Base-by-base conservation (phyloP, 1,284 basidiomycete species). In the Coniferiporia sulphurascens region DNA sequence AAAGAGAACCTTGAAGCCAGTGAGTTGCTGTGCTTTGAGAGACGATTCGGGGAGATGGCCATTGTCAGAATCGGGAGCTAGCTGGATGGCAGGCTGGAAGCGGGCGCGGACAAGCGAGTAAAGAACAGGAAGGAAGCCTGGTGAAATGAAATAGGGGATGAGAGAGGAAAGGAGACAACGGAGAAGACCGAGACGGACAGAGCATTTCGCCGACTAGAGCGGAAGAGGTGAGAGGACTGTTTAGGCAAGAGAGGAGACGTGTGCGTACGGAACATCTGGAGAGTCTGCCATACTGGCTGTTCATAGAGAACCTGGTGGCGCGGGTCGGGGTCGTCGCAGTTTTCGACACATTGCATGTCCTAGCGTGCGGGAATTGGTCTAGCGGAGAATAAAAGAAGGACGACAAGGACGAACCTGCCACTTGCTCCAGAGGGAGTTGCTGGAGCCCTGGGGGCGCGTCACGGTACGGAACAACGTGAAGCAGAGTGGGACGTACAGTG, bases 331-430 rank as follows among this genome's bases (percentile, higher is more conserved):
- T 87, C 82, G 60, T 73, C 68, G 70, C 93, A 96, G 72, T 94
- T 89, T 80, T 94, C 93, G 56, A 95, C 93, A 69, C 93, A 96
- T 85, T 95, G 91, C 89, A 93, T 94, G 71, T 95, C 93, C 86
- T 93, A 44, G 45, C 36, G 35, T 10, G 38, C 38, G 43, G 35
- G 15, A 19, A 13, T 32, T 53, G 43, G 36, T 19, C 17, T 36
- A 12, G 66, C 59, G 36, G 17, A 27, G 17, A 50, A 17, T 48
- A 48, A 58, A 15, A 41, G 7, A 62, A 17, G 57, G 63, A 55
- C 34, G 65, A 61, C 61, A 27, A 45, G 52, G 50, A 70, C 77
- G 66, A 64, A 76, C 87, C 86, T 90, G 88, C 80, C 81, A 91
- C 72, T 91, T 91, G 71, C 78, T 81, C 86, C 87, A 91, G 45